Evolutionary conservation across 345 rosid species (phyloP), one percentile per base, ranked within the genome.

Genomic region (Eucalyptus marginata): DNA sequence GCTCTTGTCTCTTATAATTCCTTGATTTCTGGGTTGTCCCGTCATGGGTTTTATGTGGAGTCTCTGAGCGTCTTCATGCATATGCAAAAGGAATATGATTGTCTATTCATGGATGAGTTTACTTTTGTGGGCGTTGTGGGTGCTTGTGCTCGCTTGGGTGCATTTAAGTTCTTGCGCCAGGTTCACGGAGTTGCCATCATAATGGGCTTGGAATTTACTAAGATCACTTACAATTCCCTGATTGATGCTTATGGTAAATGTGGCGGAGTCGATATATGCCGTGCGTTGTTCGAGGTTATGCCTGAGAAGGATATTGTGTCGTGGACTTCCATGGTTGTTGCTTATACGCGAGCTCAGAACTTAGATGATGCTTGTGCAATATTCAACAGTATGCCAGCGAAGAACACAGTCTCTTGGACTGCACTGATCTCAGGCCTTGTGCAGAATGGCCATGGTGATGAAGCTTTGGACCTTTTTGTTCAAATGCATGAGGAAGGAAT

Each of bases 241-340:
- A 85, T 94, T 88, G 92, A 94, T 90, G 94, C 93, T 49, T 93
- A 94, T 81, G 94, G 94, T 49, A 93, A 94, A 90, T 94, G 94
- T 64, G 90, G 93, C 11, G 89, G 91, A n/a, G 87, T 89, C 5
- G 88, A 92, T 54, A 31, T 58, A 18, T 90, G 93, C 5, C 83
- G 33, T 91, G 25, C 81, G 7, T 24, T 91, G 54, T 94, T 94
- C 24, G 62, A 49, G 79, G 71, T 31, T 86, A 93, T 92, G 93
- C 44, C 40, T 46, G 92, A 90, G 18, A 92, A 90, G 90, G 94
- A 94, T 90, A 85, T 92, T 14, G 93, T 94, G 86, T 92, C 94
- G 7, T 94, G 94, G 94, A 93, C 94, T 85, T 93, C 95, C 43
- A 89, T 94, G 94, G 90, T 92, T 43, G 91, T 87, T 43, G 92